Percentiles rank a stretch among this genome's conserved stretches.
Evolutionary conservation across 2,329 filamentous ascomycete species (phyloP).

Genomic region (Ilyonectria mors-panacis): DNA sequence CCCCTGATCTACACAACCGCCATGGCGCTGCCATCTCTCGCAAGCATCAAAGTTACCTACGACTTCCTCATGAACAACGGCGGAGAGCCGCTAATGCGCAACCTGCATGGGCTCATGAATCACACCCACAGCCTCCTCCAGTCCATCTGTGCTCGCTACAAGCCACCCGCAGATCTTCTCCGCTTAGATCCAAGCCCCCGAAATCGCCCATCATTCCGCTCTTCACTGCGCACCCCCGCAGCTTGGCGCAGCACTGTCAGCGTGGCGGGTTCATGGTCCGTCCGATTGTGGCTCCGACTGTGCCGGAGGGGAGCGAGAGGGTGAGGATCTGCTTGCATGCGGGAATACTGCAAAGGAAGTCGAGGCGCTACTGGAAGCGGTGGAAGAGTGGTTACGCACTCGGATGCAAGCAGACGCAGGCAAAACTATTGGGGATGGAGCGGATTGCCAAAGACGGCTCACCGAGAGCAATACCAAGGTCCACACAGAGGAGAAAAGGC

Average conservation of each 20-base stretch:
- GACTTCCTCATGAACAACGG: constrained; percentile 66
- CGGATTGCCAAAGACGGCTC: background rate
- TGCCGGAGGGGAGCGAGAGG: constrained; percentile 73
- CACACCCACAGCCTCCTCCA: constrained; percentile 64
- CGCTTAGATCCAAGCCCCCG: constrained; percentile 55
- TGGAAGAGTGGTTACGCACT: constrained; percentile 61
- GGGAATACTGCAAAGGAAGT: constrained; percentile 72
- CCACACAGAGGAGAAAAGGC: background rate
- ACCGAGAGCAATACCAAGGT: too few relatives aligned
- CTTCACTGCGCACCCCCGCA: constrained; percentile 70
- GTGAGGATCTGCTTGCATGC: constrained; percentile 79
- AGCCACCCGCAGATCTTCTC: constrained; percentile 48
- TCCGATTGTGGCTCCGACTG: constrained; percentile 78
- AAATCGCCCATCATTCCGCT: constrained; percentile 77
- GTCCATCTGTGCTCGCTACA: constrained; percentile 48
- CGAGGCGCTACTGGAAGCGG: constrained; percentile 63
- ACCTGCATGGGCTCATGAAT: constrained; percentile 52
- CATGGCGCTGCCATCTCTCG: constrained; percentile 73
- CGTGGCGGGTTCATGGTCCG: constrained; percentile 71
- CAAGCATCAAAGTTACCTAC: constrained; percentile 71
- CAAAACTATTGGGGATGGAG: too few relatives aligned
- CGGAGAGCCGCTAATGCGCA: constrained; percentile 55
- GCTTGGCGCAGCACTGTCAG: constrained; percentile 74
- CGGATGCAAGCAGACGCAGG: background rate
- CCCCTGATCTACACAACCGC: constrained; percentile 83